phyloP scores from a whole-genome alignment of 208 protist genomes.

The Crithidia expoeki region DNA sequence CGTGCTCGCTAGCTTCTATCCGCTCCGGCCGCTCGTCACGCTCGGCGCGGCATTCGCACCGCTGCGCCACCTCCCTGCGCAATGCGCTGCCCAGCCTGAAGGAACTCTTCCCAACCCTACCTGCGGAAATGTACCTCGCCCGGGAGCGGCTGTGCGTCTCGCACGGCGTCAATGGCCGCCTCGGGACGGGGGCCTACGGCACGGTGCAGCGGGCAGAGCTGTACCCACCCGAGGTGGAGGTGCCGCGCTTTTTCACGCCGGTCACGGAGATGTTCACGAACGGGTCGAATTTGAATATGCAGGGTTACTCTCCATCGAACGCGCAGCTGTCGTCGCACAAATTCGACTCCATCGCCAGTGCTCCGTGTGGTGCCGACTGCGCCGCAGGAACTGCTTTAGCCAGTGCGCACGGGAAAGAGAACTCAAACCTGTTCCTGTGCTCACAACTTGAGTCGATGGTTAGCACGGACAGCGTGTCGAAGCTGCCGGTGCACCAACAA shows the following conservation, averaged over 20 bases:
- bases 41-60: slow-evolving; percentile 28
- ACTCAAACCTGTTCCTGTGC: slow-evolving; percentile 1
- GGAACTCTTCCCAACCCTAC: slow-evolving; percentile 55
- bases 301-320: slow-evolving; percentile 10
- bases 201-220: slow-evolving; percentile 70
- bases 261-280: slow-evolving; percentile 10
- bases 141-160: slow-evolving; percentile 47
- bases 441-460: not conserved
- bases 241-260: slow-evolving; percentile 28
- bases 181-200: slow-evolving; percentile 67
- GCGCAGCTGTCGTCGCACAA: not conserved
- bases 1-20: slow-evolving; percentile 25
- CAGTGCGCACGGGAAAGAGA: not conserved
- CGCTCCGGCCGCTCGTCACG: slow-evolving; percentile 28
- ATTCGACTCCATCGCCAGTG: slow-evolving; percentile 19
- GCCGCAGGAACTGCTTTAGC: not conserved
- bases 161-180: slow-evolving; percentile 19
- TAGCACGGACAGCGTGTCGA: slow-evolving; percentile 9
- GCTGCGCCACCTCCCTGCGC: slow-evolving; percentile 17
- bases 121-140: slow-evolving; percentile 45
- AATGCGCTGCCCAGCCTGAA: slow-evolving; percentile 25
- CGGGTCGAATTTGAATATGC: slow-evolving; percentile 9
- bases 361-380: not conserved
- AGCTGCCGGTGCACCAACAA: slow-evolving; percentile 47
- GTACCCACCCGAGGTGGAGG: slow-evolving; percentile 39